Percentiles rank a stretch among this genome's conserved stretches.
phyloP scores from a whole-genome alignment of 768 basidiomycete genomes.

The Myochromella boudieri region DNA sequence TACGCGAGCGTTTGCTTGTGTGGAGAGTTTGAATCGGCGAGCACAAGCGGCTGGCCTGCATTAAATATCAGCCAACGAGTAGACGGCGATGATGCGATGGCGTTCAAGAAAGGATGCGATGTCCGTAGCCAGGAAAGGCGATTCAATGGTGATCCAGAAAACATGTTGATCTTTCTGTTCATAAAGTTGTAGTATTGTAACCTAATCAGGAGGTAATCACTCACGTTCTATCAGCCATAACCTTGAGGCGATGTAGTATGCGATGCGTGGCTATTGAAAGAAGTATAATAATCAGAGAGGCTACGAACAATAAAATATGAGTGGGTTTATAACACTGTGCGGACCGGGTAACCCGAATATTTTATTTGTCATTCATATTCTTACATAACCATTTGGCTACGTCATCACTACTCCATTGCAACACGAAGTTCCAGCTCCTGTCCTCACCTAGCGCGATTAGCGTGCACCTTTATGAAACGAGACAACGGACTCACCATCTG shows the following conservation, averaged over 20 bases:
- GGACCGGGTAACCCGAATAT: too few species aligned
- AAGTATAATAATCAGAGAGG: not conserved
- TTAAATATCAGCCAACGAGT: slow-evolving; percentile 83
- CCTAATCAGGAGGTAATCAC: slow-evolving; percentile 1
- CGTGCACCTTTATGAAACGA: not conserved
- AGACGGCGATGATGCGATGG: slow-evolving; percentile 54
- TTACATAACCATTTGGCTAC: too few species aligned
- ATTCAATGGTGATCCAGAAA: slow-evolving; percentile 70
- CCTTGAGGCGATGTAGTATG: not conserved
- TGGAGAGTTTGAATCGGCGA: slow-evolving; percentile 33
- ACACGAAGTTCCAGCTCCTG: slow-evolving; percentile 8
- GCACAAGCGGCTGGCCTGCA: slow-evolving; percentile 64
- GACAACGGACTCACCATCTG: slow-evolving; percentile 44
- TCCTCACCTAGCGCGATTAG: slow-evolving; percentile 17
- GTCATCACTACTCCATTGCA: not conserved
- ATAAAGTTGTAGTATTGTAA: not conserved
- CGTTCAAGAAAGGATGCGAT: slow-evolving; percentile 74
- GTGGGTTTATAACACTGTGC: too few species aligned
- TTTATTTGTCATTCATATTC: too few species aligned
- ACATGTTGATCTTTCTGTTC: slow-evolving; percentile 31
- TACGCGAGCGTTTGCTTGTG: slow-evolving; percentile 42
- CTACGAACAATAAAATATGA: too few species aligned
- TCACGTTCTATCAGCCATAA: slow-evolving; percentile 18
- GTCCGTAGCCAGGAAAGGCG: slow-evolving; percentile 80
- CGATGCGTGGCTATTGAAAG: not conserved